Conservation (phyloP, 352 stramenopile species). For the Globisporangium nagaii region DNA sequence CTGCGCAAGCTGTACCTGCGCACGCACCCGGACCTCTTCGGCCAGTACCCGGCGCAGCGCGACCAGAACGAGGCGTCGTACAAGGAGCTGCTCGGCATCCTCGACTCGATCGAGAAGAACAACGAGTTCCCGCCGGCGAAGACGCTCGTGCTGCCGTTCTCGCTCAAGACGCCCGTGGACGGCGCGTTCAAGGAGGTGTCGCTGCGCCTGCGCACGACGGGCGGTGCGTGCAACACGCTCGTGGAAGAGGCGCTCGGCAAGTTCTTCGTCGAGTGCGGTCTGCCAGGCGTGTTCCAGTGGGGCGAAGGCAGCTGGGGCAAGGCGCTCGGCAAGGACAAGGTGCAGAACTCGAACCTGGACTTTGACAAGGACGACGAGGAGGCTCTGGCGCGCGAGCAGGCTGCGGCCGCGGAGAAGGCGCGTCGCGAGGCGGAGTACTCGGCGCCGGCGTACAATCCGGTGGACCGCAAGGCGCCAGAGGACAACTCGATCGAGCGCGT, state of each 20-base stretch:
- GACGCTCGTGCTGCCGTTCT: slow-evolving; percentile 64
- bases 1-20: slow-evolving; percentile 79
- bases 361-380: slow-evolving; percentile 55
- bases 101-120: slow-evolving; percentile 75
- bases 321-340: slow-evolving; percentile 45
- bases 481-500: slow-evolving; percentile 56
- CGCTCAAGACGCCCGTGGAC: slow-evolving; percentile 58
- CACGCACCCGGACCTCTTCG: slow-evolving; percentile 75
- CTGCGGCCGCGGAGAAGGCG: slow-evolving; percentile 27
- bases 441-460: slow-evolving; percentile 47
- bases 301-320: slow-evolving; percentile 73
- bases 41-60: slow-evolving; percentile 63
- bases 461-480: slow-evolving; percentile 31
- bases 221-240: slow-evolving; percentile 70
- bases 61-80: slow-evolving; percentile 66
- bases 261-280: slow-evolving; percentile 66
- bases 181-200: slow-evolving; percentile 67
- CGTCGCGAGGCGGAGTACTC: slow-evolving; percentile 31
- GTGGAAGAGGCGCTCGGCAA: slow-evolving; percentile 66
- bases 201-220: slow-evolving; percentile 59
- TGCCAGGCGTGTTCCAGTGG: slow-evolving; percentile 61
- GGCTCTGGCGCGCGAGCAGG: slow-evolving; percentile 32
- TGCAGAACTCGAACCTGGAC: slow-evolving; percentile 57
- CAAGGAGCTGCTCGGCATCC: slow-evolving; percentile 75
- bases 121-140: slow-evolving; percentile 74